Base-by-base conservation (phyloP, 805 yeast genomes). In the Hanseniaspora valbyensis region DNA sequence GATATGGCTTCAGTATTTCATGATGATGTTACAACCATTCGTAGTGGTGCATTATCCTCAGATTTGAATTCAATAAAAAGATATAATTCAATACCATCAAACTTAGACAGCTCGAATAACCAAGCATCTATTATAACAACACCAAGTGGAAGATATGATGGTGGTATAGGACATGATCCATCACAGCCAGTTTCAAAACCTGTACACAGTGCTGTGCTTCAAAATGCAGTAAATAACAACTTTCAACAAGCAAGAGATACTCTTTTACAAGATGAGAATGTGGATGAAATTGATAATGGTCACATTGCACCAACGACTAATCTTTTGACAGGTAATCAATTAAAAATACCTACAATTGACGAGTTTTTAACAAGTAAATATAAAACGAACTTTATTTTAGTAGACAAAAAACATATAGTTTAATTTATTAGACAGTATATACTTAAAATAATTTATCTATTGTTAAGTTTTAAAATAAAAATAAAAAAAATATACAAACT, bases 1-100 rank as follows among this genome's bases (percentile, higher is more conserved):
- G 86, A 81, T 60, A 75, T 82, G 62, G 89, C 82, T 61, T 78
- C 80, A 60, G 78, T 82, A 51, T 77, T 67, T 21, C 19, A 42
- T 30, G 52, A 49, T 37, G 52, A 14, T 55, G 46, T 55, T 83
- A 84, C 59, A 77, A 75, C 66, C 75, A 83, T 7, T 61, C 55
- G 21, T 5, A 39, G 38, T 16, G 22, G 18, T 16, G 38, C 43
- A 6, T 24, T 45, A 10, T 36, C 37, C 5, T 29, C 50, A 10
- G 32, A 45, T 24, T 14, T 16, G 24, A 16, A 28, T 12, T 14
- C 43, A n/a, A 45, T 45, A 6, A 45, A 39, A 24, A 38, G 50
- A 45, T 45, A 45, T 32, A 45, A 39, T 18, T 45, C 50, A 2
- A 45, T 45, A 13, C 50, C 50, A 5, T 38, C 50, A 7, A 41